Base-by-base conservation (phyloP, 2,329 filamentous ascomycete species). In the Cladosporium sp. region DNA sequence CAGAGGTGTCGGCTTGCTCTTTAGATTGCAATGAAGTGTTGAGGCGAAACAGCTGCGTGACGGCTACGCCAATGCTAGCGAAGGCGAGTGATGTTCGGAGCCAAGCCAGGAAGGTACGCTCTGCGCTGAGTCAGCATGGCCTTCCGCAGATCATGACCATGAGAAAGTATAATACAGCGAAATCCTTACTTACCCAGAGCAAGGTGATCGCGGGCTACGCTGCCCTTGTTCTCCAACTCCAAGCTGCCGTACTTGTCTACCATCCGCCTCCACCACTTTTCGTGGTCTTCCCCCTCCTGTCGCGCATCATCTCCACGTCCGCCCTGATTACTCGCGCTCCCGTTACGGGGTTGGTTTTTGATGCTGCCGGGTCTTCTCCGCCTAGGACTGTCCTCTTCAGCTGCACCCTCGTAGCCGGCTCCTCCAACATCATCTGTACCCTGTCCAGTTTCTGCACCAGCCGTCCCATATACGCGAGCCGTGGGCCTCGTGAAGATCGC, bases 41-140 rank as follows among this genome's bases (percentile, higher is more conserved):
- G 66, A 95, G 87, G 30, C 92, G 89, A 80, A 95, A 94, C 58
- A 95, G 86, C 77, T 95, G 92, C 1, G 92, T 94, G 49, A 95
- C 86, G 52, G 91, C 92, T 67, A 95, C 91, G 66, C 92, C 92
- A 71, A 95, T 94, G 38, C 87, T 90, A 12, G 91, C 90, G 74
- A 95, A 95, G 28, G 90, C 88, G 41, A 95, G 85, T 2, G 90
- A 93, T 2, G 92, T 95, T 62, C 92, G 87, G 52, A 95, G 84
- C 92, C 92, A 95, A 64, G 92, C 92, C 36, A 95, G 86, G 78
- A 94, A 95, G 0, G 92, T 95, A 24, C 92, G 86, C 79, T 95
- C 92, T 93, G 71, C 57, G 28, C n/a, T 21, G 55, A 64, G 59
- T 66, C 55, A 70, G 57, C 38, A 21, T 36, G 10, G 21, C 21